These are phyloP conservation scores for Cryoendolithus antarcticus DNA, from an alignment of 2,329 filamentous ascomycete species.

Conservation along the genomic window DNA sequence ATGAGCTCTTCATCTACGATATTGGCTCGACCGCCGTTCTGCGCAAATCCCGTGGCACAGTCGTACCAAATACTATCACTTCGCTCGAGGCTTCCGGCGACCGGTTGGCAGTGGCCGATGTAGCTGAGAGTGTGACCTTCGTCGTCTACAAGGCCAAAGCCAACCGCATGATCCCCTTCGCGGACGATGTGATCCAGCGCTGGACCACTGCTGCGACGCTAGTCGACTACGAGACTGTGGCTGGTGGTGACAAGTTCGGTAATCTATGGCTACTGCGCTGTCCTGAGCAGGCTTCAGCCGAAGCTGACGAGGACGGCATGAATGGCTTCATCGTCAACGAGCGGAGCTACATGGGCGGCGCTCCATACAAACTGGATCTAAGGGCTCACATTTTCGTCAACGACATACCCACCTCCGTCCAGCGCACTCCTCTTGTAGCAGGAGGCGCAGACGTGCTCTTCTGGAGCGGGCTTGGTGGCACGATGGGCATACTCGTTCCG, in stretches of 20 bases:
- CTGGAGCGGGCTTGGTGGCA: conserved; percentile 91
- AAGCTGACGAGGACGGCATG: conserved; percentile 83
- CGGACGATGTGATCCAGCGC: conserved; percentile 74
- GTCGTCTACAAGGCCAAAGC: conserved; percentile 87
- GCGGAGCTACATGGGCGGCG: conserved; percentile 77
- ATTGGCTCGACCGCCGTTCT: conserved; percentile 86
- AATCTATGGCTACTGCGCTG: conserved; percentile 90
- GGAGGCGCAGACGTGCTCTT: conserved; percentile 84
- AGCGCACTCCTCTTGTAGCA: conserved; percentile 79
- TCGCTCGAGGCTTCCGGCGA: conserved; percentile 81
- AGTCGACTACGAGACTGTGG: conserved; percentile 94
- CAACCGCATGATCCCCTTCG: conserved; percentile 87
- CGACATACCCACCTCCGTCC: conserved; percentile 81
- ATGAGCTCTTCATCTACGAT: conserved; percentile 76
- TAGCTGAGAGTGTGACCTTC: conserved; percentile 82
- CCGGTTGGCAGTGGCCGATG: conserved; percentile 82
- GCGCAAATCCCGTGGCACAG: conserved; percentile 52
- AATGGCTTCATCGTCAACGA: conserved; percentile 87
- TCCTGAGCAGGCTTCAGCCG: conserved; percentile 71
- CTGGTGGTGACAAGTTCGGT: conserved; percentile 94
- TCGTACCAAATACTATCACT: conserved; percentile 54
- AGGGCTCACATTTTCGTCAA: conserved; percentile 84
- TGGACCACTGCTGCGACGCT: conserved; percentile 88
- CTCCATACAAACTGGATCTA: conserved; percentile 70
- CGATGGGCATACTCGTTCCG: conserved; percentile 82